These are phyloP conservation scores for Euphrasia confusa DNA, from an alignment of 257 asterid species.

Conservation along the genomic window DNA sequence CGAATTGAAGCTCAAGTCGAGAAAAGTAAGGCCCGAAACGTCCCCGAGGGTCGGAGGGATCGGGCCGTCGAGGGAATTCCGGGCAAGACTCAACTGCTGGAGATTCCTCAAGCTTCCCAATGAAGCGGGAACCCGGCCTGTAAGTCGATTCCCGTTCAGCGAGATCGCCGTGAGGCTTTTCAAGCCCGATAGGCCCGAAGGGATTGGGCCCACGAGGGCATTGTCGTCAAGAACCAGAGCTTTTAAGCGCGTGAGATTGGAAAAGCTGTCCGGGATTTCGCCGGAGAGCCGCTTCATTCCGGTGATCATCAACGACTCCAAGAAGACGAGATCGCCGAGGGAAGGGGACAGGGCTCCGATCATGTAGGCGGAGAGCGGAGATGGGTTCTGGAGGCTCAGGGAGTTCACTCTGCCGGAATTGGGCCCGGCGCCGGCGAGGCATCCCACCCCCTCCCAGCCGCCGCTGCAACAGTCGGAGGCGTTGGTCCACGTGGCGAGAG, in stretches of 20 bases:
- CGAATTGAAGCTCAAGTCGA: constrained; percentile 66
- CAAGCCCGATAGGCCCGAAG: constrained; percentile 48
- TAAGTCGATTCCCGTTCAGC: constrained; percentile 52
- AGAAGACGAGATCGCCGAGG: constrained; percentile 45
- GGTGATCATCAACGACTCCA: constrained; percentile 64
- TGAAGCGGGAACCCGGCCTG: constrained; percentile 57
- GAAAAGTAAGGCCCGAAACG: constrained; percentile 33
- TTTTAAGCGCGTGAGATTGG: constrained; percentile 52
- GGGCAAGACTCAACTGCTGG: constrained; percentile 44
- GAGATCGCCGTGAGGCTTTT: constrained; percentile 49
- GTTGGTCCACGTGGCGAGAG: constrained; percentile 73
- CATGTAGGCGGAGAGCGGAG: constrained; percentile 43
- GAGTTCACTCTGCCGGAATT: constrained; percentile 51
- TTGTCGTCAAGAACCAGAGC: constrained; percentile 79
- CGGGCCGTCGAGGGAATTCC: constrained; percentile 47
- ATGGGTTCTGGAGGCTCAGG: constrained; percentile 56
- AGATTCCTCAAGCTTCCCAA: constrained; percentile 56
- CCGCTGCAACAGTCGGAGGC: constrained; percentile 68
- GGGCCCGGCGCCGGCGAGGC: constrained; percentile 43
- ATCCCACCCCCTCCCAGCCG: constrained; percentile 94
- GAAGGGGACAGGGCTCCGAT: constrained; percentile 65
- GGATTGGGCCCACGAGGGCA: constrained; percentile 54
- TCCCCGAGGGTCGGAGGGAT: constrained; percentile 41
- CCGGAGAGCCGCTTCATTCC: constrained; percentile 73
- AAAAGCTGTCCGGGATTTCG: constrained; percentile 46